These are phyloP conservation scores for Bruguiera gymnorhiza DNA, from an alignment of 345 rosid genomes.

Conservation along the genomic window DNA sequence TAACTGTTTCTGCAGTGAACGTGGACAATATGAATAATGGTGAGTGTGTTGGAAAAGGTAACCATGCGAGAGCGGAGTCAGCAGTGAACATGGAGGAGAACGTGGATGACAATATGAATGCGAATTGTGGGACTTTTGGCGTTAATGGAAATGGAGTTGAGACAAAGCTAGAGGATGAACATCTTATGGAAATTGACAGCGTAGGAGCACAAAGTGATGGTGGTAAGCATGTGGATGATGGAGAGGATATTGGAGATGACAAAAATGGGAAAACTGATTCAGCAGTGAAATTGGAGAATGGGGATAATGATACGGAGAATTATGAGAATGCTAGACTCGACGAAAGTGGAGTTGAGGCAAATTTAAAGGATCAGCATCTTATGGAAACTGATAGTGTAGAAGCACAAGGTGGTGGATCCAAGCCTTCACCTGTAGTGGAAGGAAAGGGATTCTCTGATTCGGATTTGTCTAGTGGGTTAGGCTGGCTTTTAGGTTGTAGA, in stretches of 20 bases:
- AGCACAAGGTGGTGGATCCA: constrained; percentile 12
- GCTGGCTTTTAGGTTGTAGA: constrained; percentile 89
- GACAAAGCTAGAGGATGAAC: neutral
- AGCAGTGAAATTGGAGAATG: too few species aligned
- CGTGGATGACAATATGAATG: too few species aligned
- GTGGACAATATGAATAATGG: constrained; percentile 12
- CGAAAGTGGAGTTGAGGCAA: constrained; percentile 15
- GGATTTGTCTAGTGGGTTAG: constrained; percentile 45
- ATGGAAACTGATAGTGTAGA: constrained; percentile 46
- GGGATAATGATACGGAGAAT: too few species aligned
- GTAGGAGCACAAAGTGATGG: too few species aligned
- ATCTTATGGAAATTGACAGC: neutral
- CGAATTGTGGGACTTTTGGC: too few species aligned
- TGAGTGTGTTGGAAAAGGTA: constrained; percentile 42
- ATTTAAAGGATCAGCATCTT: constrained; percentile 32
- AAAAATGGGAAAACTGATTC: too few species aligned
- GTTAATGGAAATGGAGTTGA: neutral
- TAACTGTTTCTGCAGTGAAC: neutral
- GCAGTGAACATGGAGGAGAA: too few species aligned
- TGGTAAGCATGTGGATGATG: too few species aligned
- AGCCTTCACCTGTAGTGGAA: constrained; percentile 18
- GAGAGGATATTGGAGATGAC: too few species aligned
- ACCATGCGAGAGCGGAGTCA: constrained; percentile 17
- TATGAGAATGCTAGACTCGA: too few species aligned
- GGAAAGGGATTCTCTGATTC: constrained; percentile 28